These are phyloP conservation scores for Gardenia jasminoides DNA, from an alignment of 257 asterid genomes.

Conservation along the genomic window DNA sequence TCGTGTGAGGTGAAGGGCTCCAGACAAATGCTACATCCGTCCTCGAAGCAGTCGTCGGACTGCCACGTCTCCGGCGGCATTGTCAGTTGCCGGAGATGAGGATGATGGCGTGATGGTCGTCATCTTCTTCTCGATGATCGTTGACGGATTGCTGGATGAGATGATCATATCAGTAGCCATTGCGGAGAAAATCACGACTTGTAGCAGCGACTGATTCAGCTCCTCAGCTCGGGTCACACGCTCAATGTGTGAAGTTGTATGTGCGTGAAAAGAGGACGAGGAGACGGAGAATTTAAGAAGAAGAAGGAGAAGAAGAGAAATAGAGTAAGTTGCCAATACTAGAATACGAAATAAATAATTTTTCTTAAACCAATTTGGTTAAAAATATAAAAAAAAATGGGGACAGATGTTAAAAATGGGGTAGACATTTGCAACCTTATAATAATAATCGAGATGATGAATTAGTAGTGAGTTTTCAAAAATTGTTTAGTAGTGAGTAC, in stretches of 20 bases:
- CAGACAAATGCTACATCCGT: constrained; percentile 42
- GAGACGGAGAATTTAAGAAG: constrained; percentile 14
- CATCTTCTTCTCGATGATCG: constrained; percentile 1
- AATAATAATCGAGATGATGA: neutral
- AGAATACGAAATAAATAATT: neutral
- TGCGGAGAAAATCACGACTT: neutral
- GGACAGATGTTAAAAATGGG: too few species aligned
- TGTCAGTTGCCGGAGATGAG: neutral
- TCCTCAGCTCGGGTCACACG: constrained; percentile 2
- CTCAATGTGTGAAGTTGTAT: neutral
- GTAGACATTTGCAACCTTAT: constrained; percentile 21
- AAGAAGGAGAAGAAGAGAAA: neutral
- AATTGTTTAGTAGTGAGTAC: too few species aligned
- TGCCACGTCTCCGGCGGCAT: neutral
- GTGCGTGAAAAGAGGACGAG: constrained; percentile 18
- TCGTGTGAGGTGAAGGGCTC: constrained; percentile 29
- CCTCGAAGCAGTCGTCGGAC: constrained; percentile 46
- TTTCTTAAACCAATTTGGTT: too few species aligned
- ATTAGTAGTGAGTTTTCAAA: too few species aligned
- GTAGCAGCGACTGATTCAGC: neutral
- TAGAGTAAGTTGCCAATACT: neutral
- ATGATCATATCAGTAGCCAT: constrained; percentile 25
- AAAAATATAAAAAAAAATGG: too few species aligned
- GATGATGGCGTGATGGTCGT: constrained; percentile 9
- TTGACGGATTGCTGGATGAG: constrained; percentile 6